Evolutionary conservation across 768 basidiomycete species (phyloP).

Genomic region (Gymnopilus dilepis): DNA sequence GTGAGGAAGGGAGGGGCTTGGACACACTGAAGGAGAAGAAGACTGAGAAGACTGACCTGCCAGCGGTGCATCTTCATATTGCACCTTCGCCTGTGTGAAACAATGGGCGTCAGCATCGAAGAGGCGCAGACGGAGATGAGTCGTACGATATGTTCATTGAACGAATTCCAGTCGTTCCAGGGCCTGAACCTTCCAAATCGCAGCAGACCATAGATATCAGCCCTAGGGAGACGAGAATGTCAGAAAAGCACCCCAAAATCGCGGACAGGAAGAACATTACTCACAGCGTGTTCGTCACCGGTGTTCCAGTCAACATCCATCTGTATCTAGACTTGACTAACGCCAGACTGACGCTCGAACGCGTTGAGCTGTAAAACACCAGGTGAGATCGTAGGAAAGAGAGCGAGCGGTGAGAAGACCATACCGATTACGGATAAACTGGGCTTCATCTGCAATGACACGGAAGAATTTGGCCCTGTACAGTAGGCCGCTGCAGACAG

Average conservation of each 20-base stretch:
- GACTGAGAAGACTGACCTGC: constrained; percentile 48
- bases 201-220: constrained; percentile 73
- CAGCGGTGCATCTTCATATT: constrained; percentile 60
- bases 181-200: constrained; percentile 73
- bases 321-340: constrained; percentile 67
- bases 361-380: constrained; percentile 48
- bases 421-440: constrained; percentile 73
- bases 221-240: constrained; percentile 39
- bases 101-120: not conserved
- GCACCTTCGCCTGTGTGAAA: constrained; percentile 49
- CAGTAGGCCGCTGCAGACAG: constrained; percentile 56
- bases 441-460: constrained; percentile 80
- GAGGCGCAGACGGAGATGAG: not conserved
- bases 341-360: constrained; percentile 61
- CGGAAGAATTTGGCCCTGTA: constrained; percentile 69
- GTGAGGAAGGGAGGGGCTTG: not conserved
- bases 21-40: not conserved
- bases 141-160: constrained; percentile 61
- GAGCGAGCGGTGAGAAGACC: not conserved
- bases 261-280: constrained; percentile 15
- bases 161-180: constrained; percentile 75
- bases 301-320: constrained; percentile 83
- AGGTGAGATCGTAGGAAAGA: not conserved
- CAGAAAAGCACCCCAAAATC: not conserved
- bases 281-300: constrained; percentile 73